Conservation (phyloP, 208 protist genomes). For the Crithidia expoeki region DNA sequence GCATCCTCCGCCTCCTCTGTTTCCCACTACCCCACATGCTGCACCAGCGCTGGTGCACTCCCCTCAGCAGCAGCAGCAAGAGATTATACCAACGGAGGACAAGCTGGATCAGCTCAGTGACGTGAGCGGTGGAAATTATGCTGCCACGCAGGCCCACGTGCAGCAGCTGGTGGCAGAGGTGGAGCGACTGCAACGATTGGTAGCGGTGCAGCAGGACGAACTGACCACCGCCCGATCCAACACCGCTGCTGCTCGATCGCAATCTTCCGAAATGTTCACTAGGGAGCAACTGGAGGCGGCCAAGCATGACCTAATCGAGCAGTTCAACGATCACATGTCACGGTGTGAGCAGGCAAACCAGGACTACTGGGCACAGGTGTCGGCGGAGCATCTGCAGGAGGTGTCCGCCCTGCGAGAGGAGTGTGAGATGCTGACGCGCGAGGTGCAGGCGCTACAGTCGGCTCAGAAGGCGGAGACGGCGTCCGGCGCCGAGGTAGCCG, state of each 20-base stretch:
- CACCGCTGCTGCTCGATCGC: background rate
- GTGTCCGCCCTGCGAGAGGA: constrained; percentile 17
- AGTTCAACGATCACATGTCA: constrained; percentile 64
- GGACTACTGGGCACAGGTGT: constrained; percentile 34
- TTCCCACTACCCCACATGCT: background rate
- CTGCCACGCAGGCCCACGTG: background rate
- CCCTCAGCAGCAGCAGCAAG: background rate
- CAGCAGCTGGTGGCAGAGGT: constrained; percentile 10
- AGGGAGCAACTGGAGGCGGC: constrained; percentile 27
- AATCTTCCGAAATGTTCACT: constrained; percentile 20
- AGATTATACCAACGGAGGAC: background rate
- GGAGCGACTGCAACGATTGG: constrained; percentile 16
- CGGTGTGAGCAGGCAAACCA: constrained; percentile 52
- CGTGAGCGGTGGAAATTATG: background rate
- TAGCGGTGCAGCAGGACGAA: constrained; percentile 15
- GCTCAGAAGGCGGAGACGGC: constrained; percentile 10
- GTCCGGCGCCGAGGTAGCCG: background rate
- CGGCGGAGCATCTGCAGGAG: constrained; percentile 32
- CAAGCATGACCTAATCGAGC: constrained; percentile 27
- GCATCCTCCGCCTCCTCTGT: background rate
- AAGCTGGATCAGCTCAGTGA: background rate
- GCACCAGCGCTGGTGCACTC: constrained; percentile 10
- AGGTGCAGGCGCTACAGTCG: constrained; percentile 17
- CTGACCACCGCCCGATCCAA: background rate
- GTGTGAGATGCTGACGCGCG: constrained; percentile 19